Evolutionary conservation across 2,329 filamentous ascomycete species (phyloP).

Genomic region (Chaetomium globosum): DNA sequence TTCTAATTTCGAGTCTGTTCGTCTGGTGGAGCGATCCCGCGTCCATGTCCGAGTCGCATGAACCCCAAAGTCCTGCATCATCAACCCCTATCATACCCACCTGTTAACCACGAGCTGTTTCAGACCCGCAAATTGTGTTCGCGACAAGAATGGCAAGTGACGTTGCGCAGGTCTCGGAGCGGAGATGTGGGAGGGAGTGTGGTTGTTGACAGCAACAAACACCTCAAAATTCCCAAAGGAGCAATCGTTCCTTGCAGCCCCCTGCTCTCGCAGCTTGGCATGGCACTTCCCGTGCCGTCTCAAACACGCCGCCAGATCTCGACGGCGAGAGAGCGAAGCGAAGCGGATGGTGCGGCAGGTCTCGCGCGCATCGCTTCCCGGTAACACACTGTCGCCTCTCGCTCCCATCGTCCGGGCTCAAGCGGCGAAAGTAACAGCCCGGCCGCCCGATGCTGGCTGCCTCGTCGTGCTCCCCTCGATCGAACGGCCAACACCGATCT

Average conservation of each 20-base stretch:
- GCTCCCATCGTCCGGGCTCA: not conserved
- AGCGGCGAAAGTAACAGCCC: not conserved
- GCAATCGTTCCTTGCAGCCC: slow-evolving; percentile 9
- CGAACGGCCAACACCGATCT: slow-evolving; percentile 6
- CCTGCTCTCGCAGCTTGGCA: slow-evolving; percentile 4
- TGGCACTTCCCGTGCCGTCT: not conserved
- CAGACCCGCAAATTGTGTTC: slow-evolving; percentile 1
- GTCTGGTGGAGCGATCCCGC: not conserved
- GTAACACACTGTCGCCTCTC: not conserved
- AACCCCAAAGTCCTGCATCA: not conserved
- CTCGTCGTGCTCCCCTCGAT: not conserved
- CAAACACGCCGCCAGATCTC: not conserved
- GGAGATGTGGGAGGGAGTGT: slow-evolving; percentile 5
- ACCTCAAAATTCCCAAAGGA: slow-evolving; percentile 14
- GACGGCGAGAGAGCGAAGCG: not conserved
- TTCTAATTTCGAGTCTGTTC: not conserved
- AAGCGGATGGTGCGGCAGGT: not conserved
- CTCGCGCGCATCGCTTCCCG: not conserved
- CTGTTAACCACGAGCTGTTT: slow-evolving; percentile 12
- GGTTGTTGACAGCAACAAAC: not conserved
- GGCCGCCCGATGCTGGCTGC: not conserved
- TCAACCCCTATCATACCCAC: slow-evolving; percentile 1
- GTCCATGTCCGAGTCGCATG: not conserved
- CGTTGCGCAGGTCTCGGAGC: slow-evolving; percentile 12
- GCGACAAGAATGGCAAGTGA: not conserved